These are phyloP conservation scores for Komagataella mondaviorum DNA, from an alignment of 805 yeast genomes.

Conservation along the genomic window DNA sequence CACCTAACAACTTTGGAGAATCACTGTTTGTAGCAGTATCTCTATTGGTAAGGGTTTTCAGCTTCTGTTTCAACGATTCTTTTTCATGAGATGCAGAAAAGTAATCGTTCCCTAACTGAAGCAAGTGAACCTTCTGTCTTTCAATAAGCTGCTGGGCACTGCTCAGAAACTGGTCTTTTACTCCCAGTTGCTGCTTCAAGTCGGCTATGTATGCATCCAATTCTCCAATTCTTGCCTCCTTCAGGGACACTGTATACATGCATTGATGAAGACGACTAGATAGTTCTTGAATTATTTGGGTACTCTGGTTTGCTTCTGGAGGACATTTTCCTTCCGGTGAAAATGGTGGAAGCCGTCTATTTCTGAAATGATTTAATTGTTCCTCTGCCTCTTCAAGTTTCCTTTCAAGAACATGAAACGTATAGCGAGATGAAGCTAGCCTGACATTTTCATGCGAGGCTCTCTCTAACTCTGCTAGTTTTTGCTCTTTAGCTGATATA, in stretches of 20 bases:
- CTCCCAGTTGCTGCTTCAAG: neutral
- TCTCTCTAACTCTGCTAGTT: neutral
- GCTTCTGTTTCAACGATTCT: slow-evolving; percentile 8
- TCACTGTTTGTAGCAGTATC: neutral
- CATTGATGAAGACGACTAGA: neutral
- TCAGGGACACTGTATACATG: neutral
- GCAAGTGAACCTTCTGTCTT: neutral
- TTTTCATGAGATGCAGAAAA: neutral
- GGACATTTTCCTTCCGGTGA: neutral
- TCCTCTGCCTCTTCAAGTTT: neutral
- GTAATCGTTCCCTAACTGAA: neutral
- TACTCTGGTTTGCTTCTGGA: neutral
- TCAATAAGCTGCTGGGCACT: neutral
- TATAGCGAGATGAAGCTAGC: neutral
- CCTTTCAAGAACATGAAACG: neutral
- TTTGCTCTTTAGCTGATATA: neutral
- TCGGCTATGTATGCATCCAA: neutral
- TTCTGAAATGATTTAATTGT: no score
- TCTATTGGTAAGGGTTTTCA: slow-evolving; percentile 5
- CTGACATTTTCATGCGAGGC: neutral
- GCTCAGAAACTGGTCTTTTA: neutral
- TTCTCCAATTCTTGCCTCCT: neutral
- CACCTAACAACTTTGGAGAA: neutral
- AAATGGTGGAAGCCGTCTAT: neutral
- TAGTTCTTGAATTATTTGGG: neutral